A percentile compares a stretch with the other conserved stretches of the same genome.
phyloP scores from a whole-genome alignment of 495 filamentous ascomycete species.

The Pseudevernia furfuracea region DNA sequence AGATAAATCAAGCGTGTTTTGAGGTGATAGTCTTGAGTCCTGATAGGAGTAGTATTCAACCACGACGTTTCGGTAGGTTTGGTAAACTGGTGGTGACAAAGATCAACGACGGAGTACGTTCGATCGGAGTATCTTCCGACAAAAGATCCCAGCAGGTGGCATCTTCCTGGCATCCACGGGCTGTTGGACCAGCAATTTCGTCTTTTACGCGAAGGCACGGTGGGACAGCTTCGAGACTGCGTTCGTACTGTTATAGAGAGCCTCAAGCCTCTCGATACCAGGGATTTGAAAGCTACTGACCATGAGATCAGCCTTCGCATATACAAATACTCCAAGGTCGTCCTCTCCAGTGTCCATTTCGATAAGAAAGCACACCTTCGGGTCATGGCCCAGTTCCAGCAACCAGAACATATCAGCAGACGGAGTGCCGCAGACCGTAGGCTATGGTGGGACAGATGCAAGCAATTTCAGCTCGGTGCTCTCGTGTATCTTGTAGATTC shows the following conservation, averaged over 20 bases:
- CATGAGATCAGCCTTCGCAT: constrained; percentile 1
- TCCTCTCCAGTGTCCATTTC: no score
- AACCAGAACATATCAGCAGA: no score
- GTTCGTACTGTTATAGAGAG: constrained; percentile 30
- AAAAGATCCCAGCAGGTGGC: no score
- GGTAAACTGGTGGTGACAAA: no score
- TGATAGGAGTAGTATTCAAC: neutral
- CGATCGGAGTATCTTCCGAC: no score
- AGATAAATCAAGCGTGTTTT: neutral
- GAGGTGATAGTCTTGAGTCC: neutral
- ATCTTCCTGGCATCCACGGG: neutral
- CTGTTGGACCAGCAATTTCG: neutral
- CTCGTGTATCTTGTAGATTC: constrained; percentile 51
- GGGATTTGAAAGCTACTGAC: constrained; percentile 11
- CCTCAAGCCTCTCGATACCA: constrained; percentile 14
- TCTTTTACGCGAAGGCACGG: neutral
- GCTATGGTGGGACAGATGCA: constrained; percentile 53
- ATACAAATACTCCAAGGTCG: no score
- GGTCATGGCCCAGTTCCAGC: no score
- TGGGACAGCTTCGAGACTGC: constrained; percentile 48
- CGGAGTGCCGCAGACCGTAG: neutral
- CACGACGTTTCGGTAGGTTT: no score
- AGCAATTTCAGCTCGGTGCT: constrained; percentile 48
- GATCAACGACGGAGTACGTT: no score
- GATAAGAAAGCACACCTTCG: no score